Conservation (phyloP, 805 yeast species). For the Peterozyma xylosa region DNA sequence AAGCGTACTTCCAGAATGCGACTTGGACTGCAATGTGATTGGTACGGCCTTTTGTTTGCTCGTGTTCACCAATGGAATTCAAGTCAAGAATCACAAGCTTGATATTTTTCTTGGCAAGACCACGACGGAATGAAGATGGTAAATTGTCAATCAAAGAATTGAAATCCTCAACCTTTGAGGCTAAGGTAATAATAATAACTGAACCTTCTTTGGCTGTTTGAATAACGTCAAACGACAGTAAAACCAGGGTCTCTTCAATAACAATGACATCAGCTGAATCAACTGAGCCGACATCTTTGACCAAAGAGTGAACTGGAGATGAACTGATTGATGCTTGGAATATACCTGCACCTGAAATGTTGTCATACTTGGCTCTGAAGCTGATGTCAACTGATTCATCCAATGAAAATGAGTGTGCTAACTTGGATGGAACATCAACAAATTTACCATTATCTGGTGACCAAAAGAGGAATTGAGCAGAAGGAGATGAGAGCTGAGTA, state of each 20-base stretch:
- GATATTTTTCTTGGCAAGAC: conserved; percentile 44
- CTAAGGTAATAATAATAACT: conserved; percentile 38
- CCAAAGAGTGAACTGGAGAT: conserved; percentile 14
- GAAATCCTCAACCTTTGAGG: conserved; percentile 31
- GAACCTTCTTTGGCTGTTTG: conserved; percentile 53
- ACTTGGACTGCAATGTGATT: conserved; percentile 68
- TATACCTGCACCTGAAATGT: conserved; percentile 63
- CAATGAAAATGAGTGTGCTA: conserved; percentile 65
- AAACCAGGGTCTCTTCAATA: conserved; percentile 51
- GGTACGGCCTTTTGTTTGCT: conserved; percentile 70
- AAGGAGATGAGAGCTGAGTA: conserved; percentile 31
- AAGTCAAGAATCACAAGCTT: conserved; percentile 54
- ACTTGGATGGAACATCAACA: conserved; percentile 48
- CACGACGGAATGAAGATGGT: conserved; percentile 43
- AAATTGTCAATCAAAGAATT: conserved; percentile 40
- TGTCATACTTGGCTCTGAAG: conserved; percentile 65
- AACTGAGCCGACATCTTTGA: conserved; percentile 24
- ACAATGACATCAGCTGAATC: conserved; percentile 59
- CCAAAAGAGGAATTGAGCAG: conserved; percentile 52
- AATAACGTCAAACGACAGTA: conserved; percentile 53
- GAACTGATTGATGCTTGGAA: conserved; percentile 60
- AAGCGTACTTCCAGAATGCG: conserved; percentile 70
- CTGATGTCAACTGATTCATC: conserved; percentile 44
- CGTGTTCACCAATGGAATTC: conserved; percentile 55
- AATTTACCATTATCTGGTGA: conserved; percentile 56